Base-by-base conservation (phyloP, 228 moss, liverwort and hornwort species). In the Sphagnum fallax region DNA sequence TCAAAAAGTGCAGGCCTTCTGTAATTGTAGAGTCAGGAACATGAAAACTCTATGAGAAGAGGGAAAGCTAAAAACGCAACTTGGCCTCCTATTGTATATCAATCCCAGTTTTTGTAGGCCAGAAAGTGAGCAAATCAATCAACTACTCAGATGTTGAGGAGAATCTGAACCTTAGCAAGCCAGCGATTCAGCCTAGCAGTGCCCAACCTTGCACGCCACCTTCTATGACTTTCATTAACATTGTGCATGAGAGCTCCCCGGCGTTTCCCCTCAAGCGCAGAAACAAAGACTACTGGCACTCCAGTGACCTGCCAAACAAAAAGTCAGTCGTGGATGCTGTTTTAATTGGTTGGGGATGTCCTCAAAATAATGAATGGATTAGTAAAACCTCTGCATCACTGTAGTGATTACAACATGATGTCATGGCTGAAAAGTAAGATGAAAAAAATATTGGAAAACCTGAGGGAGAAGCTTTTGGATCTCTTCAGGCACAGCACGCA, bases 101-200 rank as follows among this genome's bases (percentile, higher is more conserved):
- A 32, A 32, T 32, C 32, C 32, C 32, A 32, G 2, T 32, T 32
- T 32, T 32, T 32, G 32, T 32, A 32, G 32, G 32, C 32, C 32
- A 32, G 32, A 32, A 32, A 32, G 32, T 32, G 32, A 32, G 32
- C 32, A 32, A 2, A 32, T 32, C 32, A 32, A 32, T 32, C 32
- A 32, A 32, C 32, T 32, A 32, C 32, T 32, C 32, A 32, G 32
- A 32, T 6, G 10, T 16, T 16, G 16, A 16, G 64, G 15, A 16
- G 32, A 8, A 48, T 13, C 48, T 16, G 69, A 59, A 97, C 97
- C 98, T 98, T 98, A 65, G 82, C 76, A 66, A 98, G 87, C 98
- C 98, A 98, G 65, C 88, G 91, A 70, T 98, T 98, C 10, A 98
- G 92, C 74, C 91, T 90, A 51, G 98, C 91, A 50, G 98, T 98